Conservation (phyloP, 2,329 filamentous ascomycete genomes). For the Golovinomyces cichoracearum region DNA sequence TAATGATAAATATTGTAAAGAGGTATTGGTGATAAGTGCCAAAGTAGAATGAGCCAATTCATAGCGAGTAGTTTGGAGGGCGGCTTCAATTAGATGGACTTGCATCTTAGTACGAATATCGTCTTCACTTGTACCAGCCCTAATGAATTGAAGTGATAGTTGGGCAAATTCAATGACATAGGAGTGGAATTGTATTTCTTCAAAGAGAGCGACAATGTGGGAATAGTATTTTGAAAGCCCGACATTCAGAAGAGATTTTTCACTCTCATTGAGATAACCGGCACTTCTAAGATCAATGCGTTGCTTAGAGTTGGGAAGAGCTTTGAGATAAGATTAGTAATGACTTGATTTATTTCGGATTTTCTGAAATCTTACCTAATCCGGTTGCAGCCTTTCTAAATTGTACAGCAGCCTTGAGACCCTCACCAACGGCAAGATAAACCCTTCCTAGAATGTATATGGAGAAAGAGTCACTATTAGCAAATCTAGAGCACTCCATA, state of each 20-base stretch:
- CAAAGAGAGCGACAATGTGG: conserved; percentile 62
- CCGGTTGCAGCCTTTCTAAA: conserved; percentile 68
- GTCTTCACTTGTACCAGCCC: conserved; percentile 4
- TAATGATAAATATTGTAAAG: conserved; percentile 47
- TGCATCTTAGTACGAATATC: conserved; percentile 39
- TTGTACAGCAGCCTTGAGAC: conserved; percentile 41
- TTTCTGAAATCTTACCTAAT: conserved; percentile 33
- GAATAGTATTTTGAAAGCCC: conserved; percentile 66
- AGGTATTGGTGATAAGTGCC: conserved; percentile 41
- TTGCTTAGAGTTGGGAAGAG: conserved; percentile 8
- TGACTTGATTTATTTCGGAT: neutral
- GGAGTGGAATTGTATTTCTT: conserved; percentile 48
- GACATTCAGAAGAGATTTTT: conserved; percentile 41
- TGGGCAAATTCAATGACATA: conserved; percentile 65
- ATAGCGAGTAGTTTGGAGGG: conserved; percentile 54
- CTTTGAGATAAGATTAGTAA: conserved; percentile 7
- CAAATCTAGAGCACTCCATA: conserved; percentile 29
- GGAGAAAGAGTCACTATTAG: conserved; percentile 32
- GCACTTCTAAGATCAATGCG: conserved; percentile 26
- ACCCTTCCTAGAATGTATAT: conserved; percentile 70
- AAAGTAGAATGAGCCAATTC: conserved; percentile 61
- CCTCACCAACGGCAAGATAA: conserved; percentile 46
- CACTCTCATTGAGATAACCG: conserved; percentile 48
- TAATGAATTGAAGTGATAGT: conserved; percentile 39
- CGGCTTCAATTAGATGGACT: conserved; percentile 58